Conservation (phyloP, 768 basidiomycete genomes). For the Suillus occidentalis region DNA sequence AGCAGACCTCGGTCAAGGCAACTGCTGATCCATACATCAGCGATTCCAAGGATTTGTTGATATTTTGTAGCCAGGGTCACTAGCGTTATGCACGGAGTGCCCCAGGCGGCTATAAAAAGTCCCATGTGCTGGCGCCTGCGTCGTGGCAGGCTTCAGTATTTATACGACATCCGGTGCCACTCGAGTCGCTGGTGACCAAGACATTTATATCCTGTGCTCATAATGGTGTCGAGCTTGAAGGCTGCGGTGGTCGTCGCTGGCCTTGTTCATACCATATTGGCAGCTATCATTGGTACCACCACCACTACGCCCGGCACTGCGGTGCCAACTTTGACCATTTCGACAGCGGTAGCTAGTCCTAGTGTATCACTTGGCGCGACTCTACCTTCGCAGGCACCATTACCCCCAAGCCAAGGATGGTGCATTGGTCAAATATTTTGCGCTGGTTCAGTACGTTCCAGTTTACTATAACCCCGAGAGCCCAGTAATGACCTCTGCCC, state of each 20-base stretch:
- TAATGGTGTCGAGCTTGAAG: slow-evolving; percentile 31
- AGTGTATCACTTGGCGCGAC: slow-evolving; percentile 49
- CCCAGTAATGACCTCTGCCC: neutral
- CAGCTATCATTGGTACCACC: slow-evolving; percentile 16
- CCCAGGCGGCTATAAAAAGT: neutral
- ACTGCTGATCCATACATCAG: neutral
- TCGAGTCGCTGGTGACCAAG: neutral
- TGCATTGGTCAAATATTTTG: slow-evolving; percentile 80
- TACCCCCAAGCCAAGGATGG: slow-evolving; percentile 75
- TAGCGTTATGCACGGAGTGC: neutral
- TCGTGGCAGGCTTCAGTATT: neutral
- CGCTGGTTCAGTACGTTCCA: slow-evolving; percentile 59
- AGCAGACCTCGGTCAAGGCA: neutral
- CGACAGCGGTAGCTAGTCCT: slow-evolving; percentile 66
- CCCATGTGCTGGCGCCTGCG: neutral
- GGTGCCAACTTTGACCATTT: slow-evolving; percentile 41
- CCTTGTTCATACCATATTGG: slow-evolving; percentile 16
- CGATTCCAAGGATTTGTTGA: neutral
- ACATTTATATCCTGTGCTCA: neutral
- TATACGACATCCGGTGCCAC: neutral
- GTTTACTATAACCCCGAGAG: neutral
- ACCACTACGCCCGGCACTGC: slow-evolving; percentile 17
- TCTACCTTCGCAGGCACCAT: slow-evolving; percentile 64
- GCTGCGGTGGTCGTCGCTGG: slow-evolving; percentile 14
- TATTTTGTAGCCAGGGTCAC: neutral